Base-by-base conservation (phyloP, 2,329 filamentous ascomycete genomes). In the Samsoniella hepiali region DNA sequence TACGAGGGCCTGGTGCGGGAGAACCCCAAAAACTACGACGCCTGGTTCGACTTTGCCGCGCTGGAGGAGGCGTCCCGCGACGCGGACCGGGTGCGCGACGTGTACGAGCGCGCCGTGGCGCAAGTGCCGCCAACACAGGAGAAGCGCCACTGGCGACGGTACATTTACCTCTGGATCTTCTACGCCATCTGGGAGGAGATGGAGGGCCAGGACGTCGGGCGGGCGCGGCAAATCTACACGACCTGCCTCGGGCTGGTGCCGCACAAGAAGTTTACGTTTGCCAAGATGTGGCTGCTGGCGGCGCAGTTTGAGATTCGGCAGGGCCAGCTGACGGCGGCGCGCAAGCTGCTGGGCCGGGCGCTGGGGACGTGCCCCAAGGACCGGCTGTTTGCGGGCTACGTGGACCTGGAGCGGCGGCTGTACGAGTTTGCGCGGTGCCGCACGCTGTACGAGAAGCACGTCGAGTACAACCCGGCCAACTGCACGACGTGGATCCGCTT, bases 161-260 rank as follows among this genome's bases (percentile, higher is more conserved):
- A 99, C 76, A 96, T 99, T 65, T 99, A 98, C 73, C 84, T 99
- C 1, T 99, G 94, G 92, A 86, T 98, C 50, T 97, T 98, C 78
- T 99, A 98, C 76, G 95, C 95, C 10, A 80, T 97, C 22, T 98
- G 91, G 86, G 95, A 98, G 75, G 95, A 99, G 76, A 88, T 91
- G 75, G 89, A 94, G 67, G 89, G 88, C 42, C 88, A 89, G 68
- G 92, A 98, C 70, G 72, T 86, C 31, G 86, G 90, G 32, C 86
- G 95, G 51, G 91, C 94, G 27, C 85, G 90, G 22, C 91, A 97
- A 73, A 92, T 99, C 66, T 99, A 98, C 79, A 87, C 89, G 68
- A 91, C 95, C 68, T 96, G 92, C 70, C 78, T 98, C 54, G 89
- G 89, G 65, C 79, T 98, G 53, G 89, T 99, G 69, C 95, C 95